phyloP scores from a whole-genome alignment of 345 rosid species.

The Populus nigra region DNA sequence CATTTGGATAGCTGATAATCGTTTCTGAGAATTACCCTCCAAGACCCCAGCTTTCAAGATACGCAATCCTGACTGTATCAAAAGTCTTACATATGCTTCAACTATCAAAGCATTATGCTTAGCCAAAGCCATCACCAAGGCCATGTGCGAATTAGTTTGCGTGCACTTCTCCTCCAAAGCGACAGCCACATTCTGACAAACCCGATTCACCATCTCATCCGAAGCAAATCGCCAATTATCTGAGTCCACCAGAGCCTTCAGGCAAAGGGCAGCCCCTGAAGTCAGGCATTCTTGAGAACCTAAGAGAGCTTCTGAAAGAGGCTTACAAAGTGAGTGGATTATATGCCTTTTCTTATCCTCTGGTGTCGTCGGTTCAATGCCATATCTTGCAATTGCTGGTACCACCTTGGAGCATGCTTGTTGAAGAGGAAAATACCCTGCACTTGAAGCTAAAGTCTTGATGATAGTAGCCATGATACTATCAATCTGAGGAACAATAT shows the following conservation, averaged over 20 bases:
- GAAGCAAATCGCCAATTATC: conserved; percentile 94
- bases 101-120: conserved; percentile 78
- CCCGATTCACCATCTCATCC: conserved; percentile 80
- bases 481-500: conserved; percentile 87
- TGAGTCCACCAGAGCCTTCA: conserved; percentile 80
- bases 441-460: conserved; percentile 83
- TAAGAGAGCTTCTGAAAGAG: conserved; percentile 73
- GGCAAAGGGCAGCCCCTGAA: conserved; percentile 86
- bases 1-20: conserved; percentile 87
- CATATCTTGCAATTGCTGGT: conserved; percentile 86
- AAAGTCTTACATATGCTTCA: conserved; percentile 86
- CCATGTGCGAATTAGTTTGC: conserved; percentile 72
- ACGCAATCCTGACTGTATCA: conserved; percentile 67
- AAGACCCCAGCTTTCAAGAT: conserved; percentile 50
- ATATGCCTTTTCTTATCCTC: conserved; percentile 70
- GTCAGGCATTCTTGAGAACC: conserved; percentile 79
- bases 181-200: conserved; percentile 85
- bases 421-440: conserved; percentile 91
- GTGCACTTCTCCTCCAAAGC: conserved; percentile 75
- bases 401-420: conserved; percentile 97
- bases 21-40: conserved; percentile 81
- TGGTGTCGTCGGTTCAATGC: conserved; percentile 67
- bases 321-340: conserved; percentile 79
- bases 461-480: conserved; percentile 78
- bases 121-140: conserved; percentile 75